Conservation (phyloP, 2,329 filamentous ascomycete genomes). For the Trichoderma atrobrunneum region DNA sequence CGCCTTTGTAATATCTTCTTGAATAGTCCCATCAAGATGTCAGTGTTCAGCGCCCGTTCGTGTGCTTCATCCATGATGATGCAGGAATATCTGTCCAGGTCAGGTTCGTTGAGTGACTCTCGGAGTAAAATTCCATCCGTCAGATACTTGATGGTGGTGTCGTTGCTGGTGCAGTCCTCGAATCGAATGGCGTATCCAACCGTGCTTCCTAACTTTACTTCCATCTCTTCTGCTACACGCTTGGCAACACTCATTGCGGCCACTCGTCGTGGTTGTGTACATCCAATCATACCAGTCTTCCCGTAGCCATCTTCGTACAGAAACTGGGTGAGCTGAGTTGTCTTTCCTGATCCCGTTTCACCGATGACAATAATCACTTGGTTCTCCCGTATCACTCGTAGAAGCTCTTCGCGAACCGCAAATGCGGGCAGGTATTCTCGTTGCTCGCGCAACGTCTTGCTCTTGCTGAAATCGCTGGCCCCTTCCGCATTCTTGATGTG, state of each 20-base stretch:
- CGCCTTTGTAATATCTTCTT: conserved; percentile 92
- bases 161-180: conserved; percentile 94
- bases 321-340: conserved; percentile 95
- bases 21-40: conserved; percentile 94
- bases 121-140: conserved; percentile 92
- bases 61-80: conserved; percentile 99
- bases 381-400: conserved; percentile 91
- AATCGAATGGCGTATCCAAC: conserved; percentile 98
- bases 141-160: conserved; percentile 98
- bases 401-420: conserved; percentile 87
- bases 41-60: conserved; percentile 92
- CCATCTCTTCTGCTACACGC: conserved; percentile 98
- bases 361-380: conserved; percentile 96
- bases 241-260: conserved; percentile 99
- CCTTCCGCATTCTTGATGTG: conserved; percentile 85
- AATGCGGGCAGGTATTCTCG: conserved; percentile 93
- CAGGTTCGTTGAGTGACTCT: conserved; percentile 88
- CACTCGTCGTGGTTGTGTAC: conserved; percentile 92
- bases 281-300: conserved; percentile 84
- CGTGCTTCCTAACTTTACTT: conserved; percentile 78
- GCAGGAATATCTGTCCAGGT: conserved; percentile 93
- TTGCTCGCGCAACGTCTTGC: conserved; percentile 85
- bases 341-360: conserved; percentile 96
- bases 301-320: conserved; percentile 93
- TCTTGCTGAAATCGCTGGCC: conserved; percentile 89